Percentiles rank a stretch among this genome's conserved stretches.
These are phyloP conservation scores for Termitomyces sp. DNA, from an alignment of 768 basidiomycete species.

Conservation along the genomic window DNA sequence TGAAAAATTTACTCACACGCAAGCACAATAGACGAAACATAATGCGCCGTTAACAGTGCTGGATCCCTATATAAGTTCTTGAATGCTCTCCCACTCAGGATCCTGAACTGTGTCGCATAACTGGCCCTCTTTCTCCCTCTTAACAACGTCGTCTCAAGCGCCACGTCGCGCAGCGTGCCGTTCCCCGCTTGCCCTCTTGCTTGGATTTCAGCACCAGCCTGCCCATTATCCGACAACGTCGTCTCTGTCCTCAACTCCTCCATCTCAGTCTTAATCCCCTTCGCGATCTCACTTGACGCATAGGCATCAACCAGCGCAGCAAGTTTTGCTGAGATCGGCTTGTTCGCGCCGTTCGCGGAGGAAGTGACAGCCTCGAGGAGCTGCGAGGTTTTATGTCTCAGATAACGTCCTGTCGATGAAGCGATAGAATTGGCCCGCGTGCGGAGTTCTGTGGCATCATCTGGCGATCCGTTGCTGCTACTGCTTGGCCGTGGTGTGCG, in stretches of 20 bases:
- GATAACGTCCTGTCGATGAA: conserved; percentile 43
- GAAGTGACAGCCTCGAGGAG: conserved; percentile 54
- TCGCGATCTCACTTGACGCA: conserved; percentile 59
- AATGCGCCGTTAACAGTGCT: conserved; percentile 86
- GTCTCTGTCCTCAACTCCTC: conserved; percentile 37
- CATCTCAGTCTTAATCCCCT: conserved; percentile 57
- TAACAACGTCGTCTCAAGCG: conserved; percentile 61
- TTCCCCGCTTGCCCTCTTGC: conserved; percentile 18
- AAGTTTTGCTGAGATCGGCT: conserved; percentile 52
- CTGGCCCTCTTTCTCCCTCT: conserved; percentile 76
- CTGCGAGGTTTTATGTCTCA: conserved; percentile 72
- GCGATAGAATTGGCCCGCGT: conserved; percentile 38
- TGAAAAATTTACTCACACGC: conserved; percentile 57
- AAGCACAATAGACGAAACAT: conserved; percentile 74
- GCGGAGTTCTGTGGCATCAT: conserved; percentile 50
- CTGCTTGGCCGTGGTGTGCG: conserved; percentile 31
- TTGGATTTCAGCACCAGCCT: conserved; percentile 18
- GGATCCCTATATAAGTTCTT: conserved; percentile 98
- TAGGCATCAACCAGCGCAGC: conserved; percentile 71
- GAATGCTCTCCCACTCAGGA: conserved; percentile 93
- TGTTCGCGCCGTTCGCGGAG: conserved; percentile 19
- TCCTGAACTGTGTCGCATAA: conserved; percentile 88
- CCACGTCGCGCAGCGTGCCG: conserved; percentile 57
- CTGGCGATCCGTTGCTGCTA: conserved; percentile 15
- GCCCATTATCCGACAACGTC: conserved; percentile 18